Evolutionary conservation across 148 eudicot species (phyloP), one percentile per base, ranked within the genome.

Genomic region (Persicaria tinctoria): DNA sequence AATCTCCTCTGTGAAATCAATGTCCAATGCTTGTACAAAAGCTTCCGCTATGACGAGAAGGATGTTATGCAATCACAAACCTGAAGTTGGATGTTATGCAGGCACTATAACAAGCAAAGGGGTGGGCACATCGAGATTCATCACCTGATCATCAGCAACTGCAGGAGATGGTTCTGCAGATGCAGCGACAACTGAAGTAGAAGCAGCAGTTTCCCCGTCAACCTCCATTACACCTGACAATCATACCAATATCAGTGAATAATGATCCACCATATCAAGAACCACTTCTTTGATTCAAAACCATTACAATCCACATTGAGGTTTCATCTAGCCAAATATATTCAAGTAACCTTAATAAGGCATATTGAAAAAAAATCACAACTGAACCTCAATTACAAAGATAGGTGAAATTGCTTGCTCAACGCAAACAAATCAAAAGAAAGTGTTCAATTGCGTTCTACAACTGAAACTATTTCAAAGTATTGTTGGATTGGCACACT

Each of bases 191-290:
- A 53, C 53, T 72, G 87, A 74, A 60, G 80, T 47, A 48, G 87
- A 76, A 75, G 77, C 55, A 23, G 85, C 62, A 17, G 74, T 86
- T 54, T 86, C 91, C 72, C 83, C 91, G 48, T 87, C 93, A n/a
- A 87, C 53, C 72, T 89, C 97, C 97, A 91, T 91, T 49, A 72
- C 78, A 50, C 72, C 93, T 88, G 62, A 54, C 47, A 66, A 38
- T 66, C 46, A 66, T 12, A 41, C 6, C 70, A 46, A 38, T 17
- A 66, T 66, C 70, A 66, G 70, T 66, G 47, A 66, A 12, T 41
- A 66, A 12, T 41, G 48, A 66, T 66, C 17, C 70, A 66, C 48
- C 41, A 47, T 47, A 66, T 66, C 53, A 50, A 50, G 2, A 50
- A 50, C 53, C 53, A 50, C 0, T 50, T 50, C 8, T 8, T 50